phyloP scores from a whole-genome alignment of 192 early-diverging fungal genomes.

The Dimargaris xerosporica region DNA sequence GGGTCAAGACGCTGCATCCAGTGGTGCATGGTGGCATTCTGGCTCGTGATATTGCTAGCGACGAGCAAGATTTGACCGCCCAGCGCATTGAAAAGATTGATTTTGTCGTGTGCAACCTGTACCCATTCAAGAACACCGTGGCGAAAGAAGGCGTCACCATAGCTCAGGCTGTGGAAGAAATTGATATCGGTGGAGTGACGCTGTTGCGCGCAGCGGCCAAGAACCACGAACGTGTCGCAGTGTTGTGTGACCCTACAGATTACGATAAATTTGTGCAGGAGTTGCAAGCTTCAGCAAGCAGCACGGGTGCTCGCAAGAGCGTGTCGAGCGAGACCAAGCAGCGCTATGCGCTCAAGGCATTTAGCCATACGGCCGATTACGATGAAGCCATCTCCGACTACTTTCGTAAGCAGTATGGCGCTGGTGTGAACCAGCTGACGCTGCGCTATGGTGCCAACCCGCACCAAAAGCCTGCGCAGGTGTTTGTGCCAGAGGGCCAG shows the following conservation, averaged over 20 bases:
- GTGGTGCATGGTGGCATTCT: constrained; percentile 96
- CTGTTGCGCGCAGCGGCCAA: constrained; percentile 96
- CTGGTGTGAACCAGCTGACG: constrained; percentile 50
- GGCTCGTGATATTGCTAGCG: constrained; percentile 68
- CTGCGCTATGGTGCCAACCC: constrained; percentile 98
- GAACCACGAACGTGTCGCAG: constrained; percentile 90
- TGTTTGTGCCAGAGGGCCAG: constrained; percentile 58
- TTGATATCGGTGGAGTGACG: constrained; percentile 98
- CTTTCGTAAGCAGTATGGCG: constrained; percentile 83
- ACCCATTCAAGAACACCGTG: constrained; percentile 93
- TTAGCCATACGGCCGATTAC: constrained; percentile 91
- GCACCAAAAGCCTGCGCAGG: constrained; percentile 95
- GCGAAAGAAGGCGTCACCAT: constrained; percentile 79
- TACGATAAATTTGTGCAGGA: constrained; percentile 68
- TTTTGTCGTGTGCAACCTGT: constrained; percentile 94
- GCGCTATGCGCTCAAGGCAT: constrained; percentile 83
- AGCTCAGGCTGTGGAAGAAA: constrained; percentile 90
- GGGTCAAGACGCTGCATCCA: constrained; percentile 98
- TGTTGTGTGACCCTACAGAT: constrained; percentile 85
- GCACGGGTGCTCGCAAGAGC: constrained; percentile 20
- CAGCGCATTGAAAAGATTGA: constrained; percentile 88
- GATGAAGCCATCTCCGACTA: constrained; percentile 89
- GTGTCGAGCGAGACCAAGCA: constrained; percentile 60
- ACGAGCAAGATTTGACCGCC: constrained; percentile 72
- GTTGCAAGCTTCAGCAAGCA: constrained; percentile 40